Conservation (phyloP, 768 basidiomycete genomes). For the Phylloporus sp. region DNA sequence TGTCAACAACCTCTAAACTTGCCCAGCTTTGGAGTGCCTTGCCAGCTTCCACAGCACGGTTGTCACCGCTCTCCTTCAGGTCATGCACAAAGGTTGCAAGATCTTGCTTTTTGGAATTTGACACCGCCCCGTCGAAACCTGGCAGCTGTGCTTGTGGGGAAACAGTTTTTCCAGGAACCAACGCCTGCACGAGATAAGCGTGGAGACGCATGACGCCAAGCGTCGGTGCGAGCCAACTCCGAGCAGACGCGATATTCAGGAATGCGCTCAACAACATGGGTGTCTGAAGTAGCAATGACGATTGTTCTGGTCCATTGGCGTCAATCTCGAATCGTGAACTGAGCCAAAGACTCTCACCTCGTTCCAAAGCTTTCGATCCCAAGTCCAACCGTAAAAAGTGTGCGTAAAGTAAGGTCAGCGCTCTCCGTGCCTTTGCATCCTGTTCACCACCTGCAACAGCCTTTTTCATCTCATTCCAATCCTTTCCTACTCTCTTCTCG, state of each 20-base stretch:
- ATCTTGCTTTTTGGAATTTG: slow-evolving; percentile 25
- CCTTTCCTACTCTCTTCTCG: slow-evolving; percentile 42
- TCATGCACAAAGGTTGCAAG: slow-evolving; percentile 14
- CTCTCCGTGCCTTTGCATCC: slow-evolving; percentile 39
- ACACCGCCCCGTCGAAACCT: slow-evolving; percentile 46
- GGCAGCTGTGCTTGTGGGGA: slow-evolving; percentile 73
- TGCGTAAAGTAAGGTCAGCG: slow-evolving; percentile 76
- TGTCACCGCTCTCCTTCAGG: slow-evolving; percentile 17
- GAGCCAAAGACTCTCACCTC: slow-evolving; percentile 47
- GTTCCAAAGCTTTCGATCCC: slow-evolving; percentile 50
- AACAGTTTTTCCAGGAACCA: slow-evolving; percentile 50
- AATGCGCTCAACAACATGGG: slow-evolving; percentile 76
- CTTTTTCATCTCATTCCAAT: slow-evolving; percentile 51
- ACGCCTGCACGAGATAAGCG: slow-evolving; percentile 79
- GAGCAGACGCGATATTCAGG: slow-evolving; percentile 75
- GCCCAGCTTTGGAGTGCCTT: slow-evolving; percentile 71
- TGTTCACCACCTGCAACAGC: slow-evolving; percentile 38
- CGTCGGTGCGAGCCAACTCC: slow-evolving; percentile 85
- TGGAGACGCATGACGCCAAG: slow-evolving; percentile 79
- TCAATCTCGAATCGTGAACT: neutral
- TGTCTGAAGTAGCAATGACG: slow-evolving; percentile 61
- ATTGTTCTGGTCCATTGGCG: slow-evolving; percentile 56
- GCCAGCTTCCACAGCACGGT: slow-evolving; percentile 29
- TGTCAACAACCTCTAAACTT: slow-evolving; percentile 72
- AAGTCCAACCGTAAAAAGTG: slow-evolving; percentile 71